Percentiles rank a stretch among this genome's conserved stretches.
Evolutionary conservation across 1,284 basidiomycete species (phyloP).

Genomic region (Trichosporon sp.): DNA sequence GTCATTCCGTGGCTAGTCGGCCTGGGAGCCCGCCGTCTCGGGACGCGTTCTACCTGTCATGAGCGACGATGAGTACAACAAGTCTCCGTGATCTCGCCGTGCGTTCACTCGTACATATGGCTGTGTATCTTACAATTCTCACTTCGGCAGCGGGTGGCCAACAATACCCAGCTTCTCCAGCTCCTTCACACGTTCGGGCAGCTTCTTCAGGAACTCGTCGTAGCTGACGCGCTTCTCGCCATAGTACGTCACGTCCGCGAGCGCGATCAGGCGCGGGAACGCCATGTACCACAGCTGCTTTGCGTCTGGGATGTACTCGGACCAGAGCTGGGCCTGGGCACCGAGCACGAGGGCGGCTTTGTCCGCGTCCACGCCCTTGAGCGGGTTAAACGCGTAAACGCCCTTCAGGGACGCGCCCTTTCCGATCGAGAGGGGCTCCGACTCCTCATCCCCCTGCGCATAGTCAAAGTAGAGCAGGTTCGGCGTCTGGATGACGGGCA

Average conservation of each 20-base stretch:
- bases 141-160: conserved; percentile 25
- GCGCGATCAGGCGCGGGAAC: conserved; percentile 32
- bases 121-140: no score
- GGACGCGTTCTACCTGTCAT: no score
- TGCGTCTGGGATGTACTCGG: conserved; percentile 30
- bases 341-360: conserved; percentile 28
- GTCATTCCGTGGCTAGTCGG: no score
- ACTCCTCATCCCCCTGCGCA: conserved; percentile 23
- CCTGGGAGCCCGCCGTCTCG: no score
- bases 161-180: conserved; percentile 31
- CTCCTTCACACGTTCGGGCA: conserved; percentile 27
- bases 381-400: conserved; percentile 30
- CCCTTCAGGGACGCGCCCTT: conserved; percentile 24
- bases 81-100: no score
- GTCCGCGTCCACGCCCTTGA: conserved; percentile 23
- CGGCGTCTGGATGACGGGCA: conserved; percentile 28
- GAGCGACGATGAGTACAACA: no score
- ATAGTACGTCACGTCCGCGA: conserved; percentile 31
- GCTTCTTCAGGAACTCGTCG: conserved; percentile 27
- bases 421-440: conserved; percentile 29
- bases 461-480: conserved; percentile 32
- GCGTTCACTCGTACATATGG: no score
- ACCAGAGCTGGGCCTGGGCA: conserved; percentile 33
- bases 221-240: conserved; percentile 28
- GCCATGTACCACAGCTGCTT: conserved; percentile 33